These are phyloP conservation scores for Phytophthora sp. DNA, from an alignment of 352 stramenopile genomes.

Conservation along the genomic window DNA sequence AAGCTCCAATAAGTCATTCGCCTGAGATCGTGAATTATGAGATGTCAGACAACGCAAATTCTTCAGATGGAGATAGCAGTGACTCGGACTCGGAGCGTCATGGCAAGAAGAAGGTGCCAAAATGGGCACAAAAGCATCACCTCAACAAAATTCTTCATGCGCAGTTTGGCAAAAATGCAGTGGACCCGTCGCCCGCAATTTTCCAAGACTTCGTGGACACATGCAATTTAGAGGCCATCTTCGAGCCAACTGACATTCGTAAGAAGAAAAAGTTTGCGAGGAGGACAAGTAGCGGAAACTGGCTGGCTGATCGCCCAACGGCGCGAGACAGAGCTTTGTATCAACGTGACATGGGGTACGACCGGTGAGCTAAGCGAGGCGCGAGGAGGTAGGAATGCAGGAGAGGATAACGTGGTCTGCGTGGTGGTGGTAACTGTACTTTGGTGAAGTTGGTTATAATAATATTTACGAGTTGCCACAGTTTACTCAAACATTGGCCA, in stretches of 20 bases:
- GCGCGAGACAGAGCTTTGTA: slow-evolving; percentile 81
- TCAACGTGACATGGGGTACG: slow-evolving; percentile 85
- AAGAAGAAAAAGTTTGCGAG: slow-evolving; percentile 85
- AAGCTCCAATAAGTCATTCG: slow-evolving; percentile 30
- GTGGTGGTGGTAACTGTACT: slow-evolving; percentile 23
- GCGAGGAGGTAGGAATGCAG: slow-evolving; percentile 10
- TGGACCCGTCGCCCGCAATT: slow-evolving; percentile 79
- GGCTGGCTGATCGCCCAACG: slow-evolving; percentile 80
- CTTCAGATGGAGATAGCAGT: slow-evolving; percentile 43
- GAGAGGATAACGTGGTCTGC: slow-evolving; percentile 5
- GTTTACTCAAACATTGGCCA: slow-evolving; percentile 28
- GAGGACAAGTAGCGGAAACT: slow-evolving; percentile 88
- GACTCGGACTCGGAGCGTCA: slow-evolving; percentile 56
- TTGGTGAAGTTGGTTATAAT: slow-evolving; percentile 38
- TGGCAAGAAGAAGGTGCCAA: slow-evolving; percentile 80
- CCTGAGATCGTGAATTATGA: slow-evolving; percentile 60
- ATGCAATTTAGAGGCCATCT: slow-evolving; percentile 87
- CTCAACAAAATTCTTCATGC: slow-evolving; percentile 67
- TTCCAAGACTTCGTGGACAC: slow-evolving; percentile 87
- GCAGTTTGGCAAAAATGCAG: slow-evolving; percentile 78
- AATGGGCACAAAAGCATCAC: slow-evolving; percentile 79
- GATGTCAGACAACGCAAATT: slow-evolving; percentile 85
- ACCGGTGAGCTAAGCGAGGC: slow-evolving; percentile 34
- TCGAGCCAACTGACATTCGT: slow-evolving; percentile 66
- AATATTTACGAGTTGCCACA: slow-evolving; percentile 47